Evolutionary conservation across 768 basidiomycete species (phyloP), one percentile per base, ranked within the genome.

Genomic region (Boletus reticulatus): DNA sequence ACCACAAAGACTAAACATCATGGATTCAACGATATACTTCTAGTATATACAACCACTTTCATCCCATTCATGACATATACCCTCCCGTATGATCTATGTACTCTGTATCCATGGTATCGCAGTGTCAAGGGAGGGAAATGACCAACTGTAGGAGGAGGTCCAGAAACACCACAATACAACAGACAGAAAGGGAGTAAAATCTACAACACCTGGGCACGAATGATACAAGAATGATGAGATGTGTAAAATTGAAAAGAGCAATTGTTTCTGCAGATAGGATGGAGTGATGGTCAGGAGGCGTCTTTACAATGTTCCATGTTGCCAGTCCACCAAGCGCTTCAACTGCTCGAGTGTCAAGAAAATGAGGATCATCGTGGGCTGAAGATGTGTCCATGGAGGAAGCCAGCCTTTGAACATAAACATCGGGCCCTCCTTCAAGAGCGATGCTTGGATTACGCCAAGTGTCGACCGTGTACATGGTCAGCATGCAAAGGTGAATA

Each of bases 351-450:
- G 77, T 8, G 88, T 91, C 59, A 93, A 69, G 77, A 92, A 94
- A 67, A 92, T 93, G 38, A 94, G 78, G 59, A 94, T 90, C 4
- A 92, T 94, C 42, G 90, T 93, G 0, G 91, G 92, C 66, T 93
- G 89, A 38, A 94, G 78, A 69, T 91, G 79, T 48, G 83, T 81
- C 90, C 90, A 94, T 12, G 91, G 89, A 0, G 92, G 92, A 10
- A 93, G 71, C 92, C 92, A 94, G 58, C 92, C 92, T 69, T 91
- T 92, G 78, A 94, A 92, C 87, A 94, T 89, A 80, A 93, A 94
- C 83, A 87, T 88, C 4, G 89, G 70, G 14, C 92, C 92, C 62
- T 94, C 92, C 59, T 73, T 84, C 56, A 80, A 77, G 57, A 94
- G 74, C 19, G 89, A 88, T 12, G 77, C 62, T 19, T 79, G 77